Percentiles rank a stretch among this genome's conserved stretches.
Evolutionary conservation across 192 early-diverging fungal genomes (phyloP).

Genomic region (Neocallimastix lanati): DNA sequence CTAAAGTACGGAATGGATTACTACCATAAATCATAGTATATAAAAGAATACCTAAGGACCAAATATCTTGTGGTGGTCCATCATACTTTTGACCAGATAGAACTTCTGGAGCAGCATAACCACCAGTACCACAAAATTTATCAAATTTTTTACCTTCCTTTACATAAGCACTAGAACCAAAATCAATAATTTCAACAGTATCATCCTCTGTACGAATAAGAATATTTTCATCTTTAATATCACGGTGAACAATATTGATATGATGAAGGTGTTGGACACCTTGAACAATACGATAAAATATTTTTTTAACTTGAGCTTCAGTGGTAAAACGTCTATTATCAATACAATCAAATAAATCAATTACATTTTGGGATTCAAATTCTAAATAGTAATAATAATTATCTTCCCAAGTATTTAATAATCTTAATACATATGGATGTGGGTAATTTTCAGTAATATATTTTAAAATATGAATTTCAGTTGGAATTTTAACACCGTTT

Average conservation of each 20-base stretch:
- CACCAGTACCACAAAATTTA: conserved; percentile 52
- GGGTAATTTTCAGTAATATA: conserved; percentile 17
- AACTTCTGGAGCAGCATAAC: conserved; percentile 59
- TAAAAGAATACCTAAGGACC: conserved; percentile 39
- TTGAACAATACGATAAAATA: conserved; percentile 34
- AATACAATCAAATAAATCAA: conserved; percentile 54
- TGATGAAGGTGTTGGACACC: conserved; percentile 45
- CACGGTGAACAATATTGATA: conserved; percentile 50
- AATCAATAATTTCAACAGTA: conserved; percentile 60
- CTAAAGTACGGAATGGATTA: conserved; percentile 51
- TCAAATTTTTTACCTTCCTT: conserved; percentile 35
- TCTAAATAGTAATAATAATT: conserved; percentile 48
- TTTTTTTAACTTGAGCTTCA: conserved; percentile 26
- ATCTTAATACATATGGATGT: conserved; percentile 20
- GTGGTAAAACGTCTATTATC: conserved; percentile 22
- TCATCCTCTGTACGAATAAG: conserved; percentile 39
- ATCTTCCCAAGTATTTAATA: conserved; percentile 59
- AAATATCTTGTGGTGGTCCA: conserved; percentile 65
- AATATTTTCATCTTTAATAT: conserved; percentile 79
- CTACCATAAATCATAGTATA: conserved; percentile 3
- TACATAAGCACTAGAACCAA: conserved; percentile 51
- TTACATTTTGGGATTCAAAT: conserved; percentile 32
- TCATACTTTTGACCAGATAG: conserved; percentile 44
- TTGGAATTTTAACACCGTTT: conserved; percentile 46
- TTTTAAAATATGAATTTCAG: conserved; percentile 57